These are phyloP conservation scores for Lactifluus rugatus DNA, from an alignment of 768 basidiomycete species.

Conservation along the genomic window DNA sequence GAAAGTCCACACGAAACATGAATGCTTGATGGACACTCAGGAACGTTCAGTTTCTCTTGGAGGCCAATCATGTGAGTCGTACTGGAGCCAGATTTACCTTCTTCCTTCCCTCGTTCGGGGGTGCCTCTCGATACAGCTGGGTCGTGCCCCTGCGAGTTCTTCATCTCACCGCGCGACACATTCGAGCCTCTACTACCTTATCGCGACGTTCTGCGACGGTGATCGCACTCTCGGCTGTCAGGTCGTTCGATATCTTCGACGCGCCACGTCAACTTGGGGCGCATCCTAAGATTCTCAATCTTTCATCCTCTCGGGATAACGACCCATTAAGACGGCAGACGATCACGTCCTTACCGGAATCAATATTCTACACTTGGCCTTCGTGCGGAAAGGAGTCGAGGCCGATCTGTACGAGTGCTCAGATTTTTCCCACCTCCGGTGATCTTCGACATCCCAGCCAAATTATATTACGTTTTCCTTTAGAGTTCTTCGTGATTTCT, in stretches of 20 bases:
- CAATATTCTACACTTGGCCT: conserved; percentile 13
- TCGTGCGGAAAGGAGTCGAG: too few species aligned
- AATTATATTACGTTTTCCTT: too few species aligned
- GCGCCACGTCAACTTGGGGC: conserved; percentile 35
- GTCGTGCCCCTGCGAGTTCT: background rate
- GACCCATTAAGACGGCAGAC: conserved; percentile 6
- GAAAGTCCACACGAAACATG: background rate
- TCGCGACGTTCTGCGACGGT: background rate
- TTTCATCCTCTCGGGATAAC: conserved; percentile 4
- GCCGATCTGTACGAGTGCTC: too few species aligned
- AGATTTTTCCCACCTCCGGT: too few species aligned
- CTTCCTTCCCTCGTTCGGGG: background rate
- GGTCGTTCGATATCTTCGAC: conserved; percentile 45
- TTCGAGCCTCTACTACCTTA: background rate
- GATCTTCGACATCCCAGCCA: too few species aligned
- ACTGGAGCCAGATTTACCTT: background rate
- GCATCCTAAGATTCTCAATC: conserved; percentile 26
- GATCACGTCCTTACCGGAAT: conserved; percentile 13
- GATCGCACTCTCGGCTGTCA: background rate
- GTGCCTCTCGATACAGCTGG: background rate
- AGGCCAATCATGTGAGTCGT: background rate
- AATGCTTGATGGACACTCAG: background rate
- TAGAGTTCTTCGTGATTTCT: too few species aligned
- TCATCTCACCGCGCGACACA: background rate
- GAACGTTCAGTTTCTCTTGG: background rate